Percentiles rank a stretch among this genome's conserved stretches.
Evolutionary conservation across 108 stramenopile species (phyloP).

Genomic region (Mayamaea pseudoterrestris): DNA sequence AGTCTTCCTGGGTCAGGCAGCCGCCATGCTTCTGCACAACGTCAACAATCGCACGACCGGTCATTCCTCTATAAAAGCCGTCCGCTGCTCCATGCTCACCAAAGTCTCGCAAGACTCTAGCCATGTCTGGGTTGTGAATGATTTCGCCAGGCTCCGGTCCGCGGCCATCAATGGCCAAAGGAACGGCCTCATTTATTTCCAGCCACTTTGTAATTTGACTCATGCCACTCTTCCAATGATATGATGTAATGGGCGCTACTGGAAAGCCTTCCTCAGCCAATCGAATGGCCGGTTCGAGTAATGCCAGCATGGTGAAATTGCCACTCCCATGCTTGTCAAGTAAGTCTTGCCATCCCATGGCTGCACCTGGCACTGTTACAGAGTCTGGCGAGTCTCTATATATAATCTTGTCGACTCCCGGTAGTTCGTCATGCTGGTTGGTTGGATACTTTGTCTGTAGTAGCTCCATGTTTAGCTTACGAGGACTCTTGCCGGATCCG

Average conservation of each 20-base stretch:
- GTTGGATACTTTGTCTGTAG: constrained; percentile 3
- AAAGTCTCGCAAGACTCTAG: constrained; percentile 66
- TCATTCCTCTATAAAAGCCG: constrained; percentile 79
- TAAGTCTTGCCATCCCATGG: constrained; percentile 85
- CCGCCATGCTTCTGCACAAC: constrained; percentile 71
- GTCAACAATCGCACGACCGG: constrained; percentile 80
- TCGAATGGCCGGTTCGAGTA: constrained; percentile 83
- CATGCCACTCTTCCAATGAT: constrained; percentile 66
- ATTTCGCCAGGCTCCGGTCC: constrained; percentile 65
- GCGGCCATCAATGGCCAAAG: constrained; percentile 47
- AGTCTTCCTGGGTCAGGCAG: constrained; percentile 70
- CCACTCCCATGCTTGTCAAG: constrained; percentile 52
- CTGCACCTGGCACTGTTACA: constrained; percentile 95
- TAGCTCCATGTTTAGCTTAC: constrained; percentile 44
- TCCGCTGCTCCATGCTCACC: constrained; percentile 64
- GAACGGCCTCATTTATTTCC: constrained; percentile 18
- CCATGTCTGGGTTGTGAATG: constrained; percentile 80
- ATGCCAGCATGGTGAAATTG: constrained; percentile 51
- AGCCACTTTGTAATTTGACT: constrained; percentile 48
- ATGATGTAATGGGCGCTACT: constrained; percentile 73
- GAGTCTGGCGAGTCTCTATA: constrained; percentile 52
- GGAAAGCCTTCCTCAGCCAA: constrained; percentile 92
- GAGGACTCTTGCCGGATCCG: constrained; percentile 73
- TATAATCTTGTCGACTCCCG: constrained; percentile 1
- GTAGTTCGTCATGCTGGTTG: not conserved